Evolutionary conservation across 345 rosid species (phyloP), one percentile per base, ranked within the genome.

Genomic region (Carallia brachiata): DNA sequence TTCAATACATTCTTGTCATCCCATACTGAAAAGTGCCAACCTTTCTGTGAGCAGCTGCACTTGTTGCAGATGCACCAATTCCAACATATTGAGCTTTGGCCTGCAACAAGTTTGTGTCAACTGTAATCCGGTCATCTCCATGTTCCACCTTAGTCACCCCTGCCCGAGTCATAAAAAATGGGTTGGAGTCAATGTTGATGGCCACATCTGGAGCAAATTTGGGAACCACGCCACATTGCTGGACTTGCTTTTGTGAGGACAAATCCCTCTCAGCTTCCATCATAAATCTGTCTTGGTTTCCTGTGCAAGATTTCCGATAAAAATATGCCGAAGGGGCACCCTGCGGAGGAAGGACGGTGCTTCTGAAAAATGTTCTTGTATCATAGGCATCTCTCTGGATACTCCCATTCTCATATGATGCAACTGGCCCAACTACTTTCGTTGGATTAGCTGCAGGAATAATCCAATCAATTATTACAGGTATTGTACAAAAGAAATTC

Each of bases 21-120:
- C 92, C 89, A 57, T 82, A 88, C 66, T 88, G 96, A 78, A 91
- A 83, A 18, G 91, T 67, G 47, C 96, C 98, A 15, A 89, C 85
- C 84, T 89, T 93, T 71, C 94, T 73, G 75, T 85, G 92, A 67
- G 82, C 61, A 36, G 89, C 83, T 0, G 76, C 71, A 18, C 77
- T 75, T 0, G 87, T 73, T 0, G 87, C 75, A 1, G 82, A 75
- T n/a, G 71, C 78, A 62, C 88, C 81, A 61, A 89, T 83, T 34
- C 96, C 96, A 2, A 86, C 80, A 28, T 80, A 89, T 47, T 82
- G 88, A 44, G 73, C 68, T 74, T 85, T 89, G 30, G 85, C 74
- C 73, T 88, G 97, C 76, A 88, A 71, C 75, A 83, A 81, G 75
- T 83, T 84, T 13, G 97, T 70, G 5, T 91, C 90, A 0, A 89